These are phyloP conservation scores for Cynara cardunculus DNA, from an alignment of 129 eudicot species.

Conservation along the genomic window DNA sequence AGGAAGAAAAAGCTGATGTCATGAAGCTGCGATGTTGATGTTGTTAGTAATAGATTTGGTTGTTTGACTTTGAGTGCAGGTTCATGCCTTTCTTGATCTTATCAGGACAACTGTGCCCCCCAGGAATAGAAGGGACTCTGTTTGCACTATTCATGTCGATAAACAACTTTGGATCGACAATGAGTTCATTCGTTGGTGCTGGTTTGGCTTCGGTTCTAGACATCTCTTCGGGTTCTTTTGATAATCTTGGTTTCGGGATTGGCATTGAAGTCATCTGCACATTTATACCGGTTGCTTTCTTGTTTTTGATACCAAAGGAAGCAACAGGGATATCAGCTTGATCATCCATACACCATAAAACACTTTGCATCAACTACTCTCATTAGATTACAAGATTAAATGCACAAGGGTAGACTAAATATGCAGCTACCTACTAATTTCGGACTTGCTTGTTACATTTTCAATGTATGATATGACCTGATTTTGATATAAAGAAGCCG, in stretches of 20 bases:
- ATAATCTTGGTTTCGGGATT: constrained; percentile 63
- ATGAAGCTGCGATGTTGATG: too few species aligned
- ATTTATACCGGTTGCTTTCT: constrained; percentile 66
- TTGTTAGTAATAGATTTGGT: not conserved
- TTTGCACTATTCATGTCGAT: constrained; percentile 95
- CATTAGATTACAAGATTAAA: not conserved
- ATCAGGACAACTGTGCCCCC: constrained; percentile 96
- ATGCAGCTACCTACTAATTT: not conserved
- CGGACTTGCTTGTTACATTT: not conserved
- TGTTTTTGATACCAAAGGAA: constrained; percentile 89
- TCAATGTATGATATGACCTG: not conserved
- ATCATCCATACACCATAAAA: constrained; percentile 1
- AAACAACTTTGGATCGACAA: constrained; percentile 74
- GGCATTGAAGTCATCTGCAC: constrained; percentile 72
- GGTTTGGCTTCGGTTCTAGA: constrained; percentile 70
- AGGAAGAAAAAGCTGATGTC: not conserved
- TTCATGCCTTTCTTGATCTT: constrained; percentile 93
- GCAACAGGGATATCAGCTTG: constrained; percentile 79
- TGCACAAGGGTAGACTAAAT: not conserved
- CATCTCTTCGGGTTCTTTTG: constrained; percentile 81
- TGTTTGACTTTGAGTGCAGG: constrained; percentile 51
- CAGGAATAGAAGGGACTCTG: constrained; percentile 94
- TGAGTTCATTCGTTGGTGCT: constrained; percentile 78
- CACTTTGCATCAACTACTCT: not conserved
- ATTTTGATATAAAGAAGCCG: not conserved